phyloP scores from a whole-genome alignment of 352 stramenopile species.

The Globisporangium abappressorium region DNA sequence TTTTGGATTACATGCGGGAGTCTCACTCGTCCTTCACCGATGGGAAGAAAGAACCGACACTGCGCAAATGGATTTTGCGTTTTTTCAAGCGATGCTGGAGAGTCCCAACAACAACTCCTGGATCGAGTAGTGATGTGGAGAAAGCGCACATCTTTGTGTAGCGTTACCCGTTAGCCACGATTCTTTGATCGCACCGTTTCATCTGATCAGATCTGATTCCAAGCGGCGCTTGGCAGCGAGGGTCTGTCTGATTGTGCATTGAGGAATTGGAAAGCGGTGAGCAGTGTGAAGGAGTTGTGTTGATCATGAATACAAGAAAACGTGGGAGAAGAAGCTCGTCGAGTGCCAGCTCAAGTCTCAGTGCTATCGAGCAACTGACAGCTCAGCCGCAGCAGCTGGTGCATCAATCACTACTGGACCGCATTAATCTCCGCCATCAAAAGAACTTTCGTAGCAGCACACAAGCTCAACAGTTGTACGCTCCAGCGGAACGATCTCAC shows the following conservation, averaged over 20 bases:
- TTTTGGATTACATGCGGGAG: constrained; percentile 68
- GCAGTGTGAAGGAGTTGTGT: neutral
- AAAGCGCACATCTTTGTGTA: constrained; percentile 64
- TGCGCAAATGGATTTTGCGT: constrained; percentile 79
- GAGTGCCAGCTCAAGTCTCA: neutral
- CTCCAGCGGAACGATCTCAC: neutral
- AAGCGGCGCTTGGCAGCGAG: neutral
- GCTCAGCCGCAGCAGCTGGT: constrained; percentile 1
- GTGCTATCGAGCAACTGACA: constrained; percentile 1
- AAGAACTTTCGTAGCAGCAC: neutral
- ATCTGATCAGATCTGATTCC: neutral
- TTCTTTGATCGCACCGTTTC: neutral
- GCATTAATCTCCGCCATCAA: constrained; percentile 2
- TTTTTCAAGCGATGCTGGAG: constrained; percentile 80
- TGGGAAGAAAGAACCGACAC: constrained; percentile 77
- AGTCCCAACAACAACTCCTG: constrained; percentile 20
- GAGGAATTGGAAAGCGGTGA: neutral
- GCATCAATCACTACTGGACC: constrained; percentile 1
- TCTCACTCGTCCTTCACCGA: constrained; percentile 65
- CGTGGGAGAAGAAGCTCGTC: constrained; percentile 1
- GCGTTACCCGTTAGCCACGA: neutral
- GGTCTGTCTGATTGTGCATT: constrained; percentile 2
- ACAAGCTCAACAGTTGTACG: constrained; percentile 3
- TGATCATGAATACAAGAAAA: constrained; percentile 7
- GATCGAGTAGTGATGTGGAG: constrained; percentile 32